phyloP scores from a whole-genome alignment of 345 rosid genomes.

The Durio zibethinus region DNA sequence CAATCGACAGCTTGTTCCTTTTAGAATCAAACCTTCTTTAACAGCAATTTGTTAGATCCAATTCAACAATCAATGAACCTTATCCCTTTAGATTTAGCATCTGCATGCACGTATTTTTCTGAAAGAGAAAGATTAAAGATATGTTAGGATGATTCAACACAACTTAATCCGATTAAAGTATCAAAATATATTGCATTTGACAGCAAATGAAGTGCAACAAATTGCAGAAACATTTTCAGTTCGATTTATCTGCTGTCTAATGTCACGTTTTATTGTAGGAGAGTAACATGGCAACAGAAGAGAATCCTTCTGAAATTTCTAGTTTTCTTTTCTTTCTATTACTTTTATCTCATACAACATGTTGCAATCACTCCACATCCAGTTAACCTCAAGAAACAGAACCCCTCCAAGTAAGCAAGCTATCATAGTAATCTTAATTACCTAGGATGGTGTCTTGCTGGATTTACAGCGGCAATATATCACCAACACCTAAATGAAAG shows the following conservation, averaged over 20 bases:
- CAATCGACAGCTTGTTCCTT: not conserved
- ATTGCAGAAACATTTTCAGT: not conserved
- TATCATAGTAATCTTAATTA: not conserved
- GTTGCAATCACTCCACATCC: not conserved
- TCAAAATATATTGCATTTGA: not conserved
- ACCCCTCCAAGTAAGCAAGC: not conserved
- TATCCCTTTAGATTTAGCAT: slow-evolving; percentile 7
- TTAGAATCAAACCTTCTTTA: slow-evolving; percentile 5
- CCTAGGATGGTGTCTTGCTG: not conserved
- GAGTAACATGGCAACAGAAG: not conserved
- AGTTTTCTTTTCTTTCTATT: not conserved
- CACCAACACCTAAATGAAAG: not conserved
- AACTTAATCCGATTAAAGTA: not conserved
- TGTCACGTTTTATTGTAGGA: not conserved
- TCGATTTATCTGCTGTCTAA: not conserved
- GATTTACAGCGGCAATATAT: not conserved
- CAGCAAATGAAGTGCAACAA: not conserved
- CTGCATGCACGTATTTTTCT: not conserved
- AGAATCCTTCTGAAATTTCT: not conserved
- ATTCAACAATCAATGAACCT: not conserved
- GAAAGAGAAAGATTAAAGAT: not conserved
- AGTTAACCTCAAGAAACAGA: not conserved
- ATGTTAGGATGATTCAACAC: not conserved
- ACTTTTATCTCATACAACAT: not conserved
- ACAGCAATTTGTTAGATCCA: not conserved